Evolutionary conservation across 2,329 filamentous ascomycete genomes (phyloP).

Genomic region (Diaporthe sp.): DNA sequence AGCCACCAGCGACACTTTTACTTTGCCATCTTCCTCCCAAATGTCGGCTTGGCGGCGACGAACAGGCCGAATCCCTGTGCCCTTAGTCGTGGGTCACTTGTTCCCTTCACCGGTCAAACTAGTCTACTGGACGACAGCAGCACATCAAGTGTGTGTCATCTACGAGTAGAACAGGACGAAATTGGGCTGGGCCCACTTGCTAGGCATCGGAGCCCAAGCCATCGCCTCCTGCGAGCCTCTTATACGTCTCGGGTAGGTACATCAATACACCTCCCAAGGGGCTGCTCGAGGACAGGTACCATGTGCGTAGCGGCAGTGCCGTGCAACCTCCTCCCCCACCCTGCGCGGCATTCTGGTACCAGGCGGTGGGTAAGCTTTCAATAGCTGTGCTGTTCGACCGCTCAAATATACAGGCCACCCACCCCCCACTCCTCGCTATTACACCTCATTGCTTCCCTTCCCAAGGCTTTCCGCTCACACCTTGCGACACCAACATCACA

Average conservation of each 20-base stretch:
- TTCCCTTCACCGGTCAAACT: background rate
- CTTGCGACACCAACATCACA: background rate
- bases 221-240: background rate
- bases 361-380: background rate
- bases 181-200: background rate
- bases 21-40: background rate
- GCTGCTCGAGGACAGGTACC: background rate
- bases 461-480: background rate
- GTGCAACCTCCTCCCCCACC: background rate
- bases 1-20: background rate
- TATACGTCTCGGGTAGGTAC: background rate
- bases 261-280: background rate
- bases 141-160: background rate
- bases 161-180: background rate
- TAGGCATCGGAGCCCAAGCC: background rate
- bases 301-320: background rate
- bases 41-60: background rate
- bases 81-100: background rate
- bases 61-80: constrained; percentile 12
- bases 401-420: constrained; percentile 5
- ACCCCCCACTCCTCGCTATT: background rate
- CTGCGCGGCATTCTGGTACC: background rate
- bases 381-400: background rate
- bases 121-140: background rate
- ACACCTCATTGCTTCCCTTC: background rate